Conservation (phyloP, 176 grass and related monocot species). For the Pharus latifolius region DNA sequence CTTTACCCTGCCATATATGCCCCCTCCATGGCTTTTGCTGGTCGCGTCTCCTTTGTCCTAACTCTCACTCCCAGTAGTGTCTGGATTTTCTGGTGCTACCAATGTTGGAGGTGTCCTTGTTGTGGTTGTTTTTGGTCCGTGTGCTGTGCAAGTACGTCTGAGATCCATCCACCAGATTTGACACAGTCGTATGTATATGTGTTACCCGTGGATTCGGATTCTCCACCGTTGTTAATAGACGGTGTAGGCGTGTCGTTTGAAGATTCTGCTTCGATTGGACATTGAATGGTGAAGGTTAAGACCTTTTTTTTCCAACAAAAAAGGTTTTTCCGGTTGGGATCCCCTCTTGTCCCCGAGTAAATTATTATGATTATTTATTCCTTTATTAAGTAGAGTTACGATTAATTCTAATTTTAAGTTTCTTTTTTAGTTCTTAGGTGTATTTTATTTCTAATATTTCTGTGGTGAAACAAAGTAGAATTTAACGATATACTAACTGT, state of each 20-base stretch:
- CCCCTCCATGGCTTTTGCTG: not conserved
- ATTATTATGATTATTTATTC: too few species aligned
- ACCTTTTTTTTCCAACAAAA: too few species aligned
- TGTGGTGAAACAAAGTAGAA: too few species aligned
- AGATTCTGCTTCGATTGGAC: too few species aligned
- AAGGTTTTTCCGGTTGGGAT: too few species aligned
- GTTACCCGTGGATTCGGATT: not conserved
- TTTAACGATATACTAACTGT: too few species aligned
- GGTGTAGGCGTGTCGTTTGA: not conserved
- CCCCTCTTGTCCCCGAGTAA: too few species aligned
- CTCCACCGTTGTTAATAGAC: not conserved
- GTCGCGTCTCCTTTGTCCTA: not conserved
- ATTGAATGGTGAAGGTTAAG: too few species aligned
- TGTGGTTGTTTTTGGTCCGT: not conserved
- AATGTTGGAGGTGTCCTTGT: not conserved
- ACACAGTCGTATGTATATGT: not conserved
- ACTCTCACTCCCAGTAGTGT: not conserved
- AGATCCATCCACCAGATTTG: not conserved
- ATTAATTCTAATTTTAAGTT: too few species aligned
- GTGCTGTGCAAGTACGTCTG: not conserved
- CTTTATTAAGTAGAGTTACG: too few species aligned
- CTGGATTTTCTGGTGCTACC: constrained; percentile 12
- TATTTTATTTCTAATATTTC: too few species aligned
- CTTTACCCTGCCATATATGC: not conserved
- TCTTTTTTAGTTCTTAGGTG: too few species aligned